Evolutionary conservation across 2,329 filamentous ascomycete species (phyloP).

Genomic region (Ophiocordyceps camponoti-rufipedis): DNA sequence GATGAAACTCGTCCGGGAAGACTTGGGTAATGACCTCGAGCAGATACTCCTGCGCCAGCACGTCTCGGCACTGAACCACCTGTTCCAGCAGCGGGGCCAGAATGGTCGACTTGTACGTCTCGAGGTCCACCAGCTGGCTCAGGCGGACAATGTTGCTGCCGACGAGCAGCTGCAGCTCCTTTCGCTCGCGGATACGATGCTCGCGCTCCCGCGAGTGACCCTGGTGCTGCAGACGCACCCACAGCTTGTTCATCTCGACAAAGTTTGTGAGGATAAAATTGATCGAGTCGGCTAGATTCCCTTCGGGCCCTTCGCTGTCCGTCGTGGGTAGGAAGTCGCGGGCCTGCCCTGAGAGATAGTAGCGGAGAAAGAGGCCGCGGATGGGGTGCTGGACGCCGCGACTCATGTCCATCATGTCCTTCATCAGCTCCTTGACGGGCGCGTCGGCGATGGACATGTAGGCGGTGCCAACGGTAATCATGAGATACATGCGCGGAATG

Average conservation of each 20-base stretch:
- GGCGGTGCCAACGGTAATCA: conserved; percentile 97
- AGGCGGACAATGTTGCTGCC: conserved; percentile 91
- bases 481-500: conserved; percentile 85
- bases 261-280: conserved; percentile 98
- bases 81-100: conserved; percentile 81
- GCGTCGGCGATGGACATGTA: conserved; percentile 99
- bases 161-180: conserved; percentile 87
- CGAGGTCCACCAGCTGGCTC: conserved; percentile 87
- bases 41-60: conserved; percentile 91
- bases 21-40: conserved; percentile 97
- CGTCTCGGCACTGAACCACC: conserved; percentile 93
- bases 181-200: conserved; percentile 80
- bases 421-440: conserved; percentile 99
- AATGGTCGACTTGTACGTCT: conserved; percentile 83
- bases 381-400: conserved; percentile 93
- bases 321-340: conserved; percentile 72
- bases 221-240: conserved; percentile 94
- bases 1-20: conserved; percentile 95
- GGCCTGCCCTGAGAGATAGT: conserved; percentile 90
- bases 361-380: conserved; percentile 83
- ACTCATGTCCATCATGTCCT: conserved; percentile 99
- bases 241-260: conserved; percentile 99
- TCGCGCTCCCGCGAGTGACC: conserved; percentile 91
- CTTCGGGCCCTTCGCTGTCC: conserved; percentile 76
- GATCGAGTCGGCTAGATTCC: conserved; percentile 92